A percentile compares a stretch with the other conserved stretches of the same genome.
Evolutionary conservation across 108 stramenopile genomes (phyloP).

Genomic region (Nannochloropsis oceanica): DNA sequence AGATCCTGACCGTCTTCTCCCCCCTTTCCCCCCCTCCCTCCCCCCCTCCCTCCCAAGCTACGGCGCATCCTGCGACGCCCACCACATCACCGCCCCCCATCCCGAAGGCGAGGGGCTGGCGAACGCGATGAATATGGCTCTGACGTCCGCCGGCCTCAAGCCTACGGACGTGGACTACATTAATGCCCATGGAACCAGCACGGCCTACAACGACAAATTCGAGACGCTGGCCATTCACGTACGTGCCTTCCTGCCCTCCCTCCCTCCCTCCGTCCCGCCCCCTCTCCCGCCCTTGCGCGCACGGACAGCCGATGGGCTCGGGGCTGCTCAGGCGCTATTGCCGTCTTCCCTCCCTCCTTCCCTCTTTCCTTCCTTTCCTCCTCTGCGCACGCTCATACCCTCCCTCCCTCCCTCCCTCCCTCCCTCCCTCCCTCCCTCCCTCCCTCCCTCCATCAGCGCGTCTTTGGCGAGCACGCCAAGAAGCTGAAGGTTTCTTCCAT

Average conservation of each 20-base stretch:
- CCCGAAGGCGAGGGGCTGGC: constrained; percentile 83
- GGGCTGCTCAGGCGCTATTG: too few species aligned
- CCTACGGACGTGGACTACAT: constrained; percentile 38
- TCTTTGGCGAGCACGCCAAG: constrained; percentile 22
- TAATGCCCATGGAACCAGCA: constrained; percentile 63
- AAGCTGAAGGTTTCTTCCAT: constrained; percentile 46
- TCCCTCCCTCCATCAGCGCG: too few species aligned
- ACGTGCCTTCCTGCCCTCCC: too few species aligned
- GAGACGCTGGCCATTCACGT: constrained; percentile 74
- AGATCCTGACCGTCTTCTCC: not conserved
- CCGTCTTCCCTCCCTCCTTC: too few species aligned
- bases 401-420: too few species aligned
- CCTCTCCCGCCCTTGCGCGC: too few species aligned
- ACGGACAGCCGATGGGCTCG: too few species aligned
- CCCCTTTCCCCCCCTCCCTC: not conserved
- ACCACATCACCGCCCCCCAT: constrained; percentile 93
- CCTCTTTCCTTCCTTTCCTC: too few species aligned
- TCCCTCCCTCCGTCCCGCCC: too few species aligned
- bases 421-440: too few species aligned
- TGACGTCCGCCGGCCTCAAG: constrained; percentile 24
- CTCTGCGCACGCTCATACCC: too few species aligned
- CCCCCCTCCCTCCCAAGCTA: constrained; percentile 2
- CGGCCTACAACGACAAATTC: constrained; percentile 91
- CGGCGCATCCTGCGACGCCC: constrained; percentile 77
- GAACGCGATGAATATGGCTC: constrained; percentile 47